Percentiles rank a stretch among this genome's conserved stretches.
phyloP scores from a whole-genome alignment of 768 basidiomycete genomes.

The Pleurotus platypus region DNA sequence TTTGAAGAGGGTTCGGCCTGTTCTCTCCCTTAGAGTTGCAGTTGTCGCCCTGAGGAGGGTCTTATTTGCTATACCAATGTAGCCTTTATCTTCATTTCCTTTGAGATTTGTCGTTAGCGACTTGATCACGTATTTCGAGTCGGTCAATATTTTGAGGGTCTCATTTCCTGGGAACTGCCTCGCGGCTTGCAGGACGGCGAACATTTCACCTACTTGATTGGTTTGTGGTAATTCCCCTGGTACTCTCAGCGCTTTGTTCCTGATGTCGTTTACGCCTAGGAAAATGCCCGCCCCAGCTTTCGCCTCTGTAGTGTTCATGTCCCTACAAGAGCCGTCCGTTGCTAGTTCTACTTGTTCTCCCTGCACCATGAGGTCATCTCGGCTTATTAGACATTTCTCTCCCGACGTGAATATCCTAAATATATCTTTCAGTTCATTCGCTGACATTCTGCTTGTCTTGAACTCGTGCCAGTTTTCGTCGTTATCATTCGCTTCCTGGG shows the following conservation, averaged over 20 bases:
- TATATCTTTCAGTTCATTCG: neutral
- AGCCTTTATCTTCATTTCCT: slow-evolving; percentile 24
- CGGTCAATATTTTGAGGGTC: slow-evolving; percentile 13
- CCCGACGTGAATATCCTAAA: slow-evolving; percentile 2
- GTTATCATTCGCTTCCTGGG: too few relatives aligned
- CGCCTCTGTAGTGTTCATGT: neutral
- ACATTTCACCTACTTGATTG: slow-evolving; percentile 18
- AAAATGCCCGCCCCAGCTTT: slow-evolving; percentile 1
- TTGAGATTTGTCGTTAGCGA: slow-evolving; percentile 15
- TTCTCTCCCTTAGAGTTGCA: slow-evolving; percentile 10
- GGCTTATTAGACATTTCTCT: too few relatives aligned
- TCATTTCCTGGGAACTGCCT: neutral
- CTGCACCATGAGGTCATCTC: too few relatives aligned
- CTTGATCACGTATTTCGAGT: slow-evolving; percentile 20
- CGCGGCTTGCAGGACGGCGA: slow-evolving; percentile 6
- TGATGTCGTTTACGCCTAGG: slow-evolving; percentile 1
- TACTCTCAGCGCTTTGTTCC: slow-evolving; percentile 13
- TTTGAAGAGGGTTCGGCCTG: slow-evolving; percentile 13
- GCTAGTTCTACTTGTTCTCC: too few relatives aligned
- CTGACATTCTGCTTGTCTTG: too few relatives aligned
- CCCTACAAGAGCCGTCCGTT: neutral
- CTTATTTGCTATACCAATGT: slow-evolving; percentile 14
- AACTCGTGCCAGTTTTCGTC: too few relatives aligned
- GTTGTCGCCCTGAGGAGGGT: slow-evolving; percentile 8
- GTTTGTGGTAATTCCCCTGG: slow-evolving; percentile 13